Evolutionary conservation across 2,329 filamentous ascomycete genomes (phyloP), one percentile per base, ranked within the genome.

Genomic region (Paecilomyces niveus): DNA sequence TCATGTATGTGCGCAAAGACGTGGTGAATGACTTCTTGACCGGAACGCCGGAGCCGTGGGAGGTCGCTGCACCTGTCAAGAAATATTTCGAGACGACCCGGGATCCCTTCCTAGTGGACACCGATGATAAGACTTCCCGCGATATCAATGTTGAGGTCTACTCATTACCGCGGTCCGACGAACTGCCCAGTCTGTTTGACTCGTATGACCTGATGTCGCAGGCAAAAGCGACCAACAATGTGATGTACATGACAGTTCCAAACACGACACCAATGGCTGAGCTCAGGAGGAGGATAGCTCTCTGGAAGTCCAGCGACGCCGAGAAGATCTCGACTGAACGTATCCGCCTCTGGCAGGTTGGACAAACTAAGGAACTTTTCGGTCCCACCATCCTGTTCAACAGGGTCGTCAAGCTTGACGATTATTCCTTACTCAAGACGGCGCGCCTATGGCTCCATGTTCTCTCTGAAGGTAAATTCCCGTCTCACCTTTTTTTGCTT

Each of bases 1-100:
- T 73, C 13, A 76, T 84, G 70, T 86, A 86, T 63, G 73, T 85
- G 21, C 81, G 81, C 53, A 75, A 77, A 32, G 80, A 82, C 62
- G 67, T 79, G 35, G 68, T 77, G 2, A 60, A 68, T 1, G 71
- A 78, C 3, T 74, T 75, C 45, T 64, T 78, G 13, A 70, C 76
- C 21, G 76, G 76, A 5, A 69, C 71, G 9, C 69, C 76, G 62
- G 78, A 77, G 50, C 77, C 76, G 58, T 84, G 81, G 80, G 66
- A 78, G 11, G 72, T 78, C 4, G 71, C 80, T 0, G 64, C 73
- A 2, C 73, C 75, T 33, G 56, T 76, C 50, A 71, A 72, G 54
- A 65, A 71, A 62, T 81, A 74, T 57, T 74, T 76, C 32, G 67
- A 74, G 35, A 69, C 62, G 3, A 70, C 72, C 1, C 58, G 59